phyloP scores from a whole-genome alignment of 2,329 filamentous ascomycete species.

The Fusarium aywerte region DNA sequence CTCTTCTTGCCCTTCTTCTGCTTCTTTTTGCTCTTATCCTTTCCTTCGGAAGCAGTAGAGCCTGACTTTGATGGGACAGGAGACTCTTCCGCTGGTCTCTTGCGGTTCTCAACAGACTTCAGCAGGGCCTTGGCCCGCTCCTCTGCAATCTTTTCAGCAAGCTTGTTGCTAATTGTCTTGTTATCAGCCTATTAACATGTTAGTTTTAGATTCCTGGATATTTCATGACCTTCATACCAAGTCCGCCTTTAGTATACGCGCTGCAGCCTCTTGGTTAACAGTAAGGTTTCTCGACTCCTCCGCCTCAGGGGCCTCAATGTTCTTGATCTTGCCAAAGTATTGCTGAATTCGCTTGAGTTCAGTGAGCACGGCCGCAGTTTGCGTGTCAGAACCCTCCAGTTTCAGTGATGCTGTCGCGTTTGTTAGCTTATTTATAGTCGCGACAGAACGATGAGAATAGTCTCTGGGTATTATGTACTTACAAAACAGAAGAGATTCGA shows the following conservation, averaged over 20 bases:
- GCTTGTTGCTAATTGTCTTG: constrained; percentile 61
- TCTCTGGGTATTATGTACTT: constrained; percentile 17
- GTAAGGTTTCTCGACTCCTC: constrained; percentile 62
- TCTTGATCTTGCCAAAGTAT: constrained; percentile 93
- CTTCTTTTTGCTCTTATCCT: constrained; percentile 48
- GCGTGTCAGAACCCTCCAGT: constrained; percentile 82
- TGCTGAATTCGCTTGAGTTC: constrained; percentile 89
- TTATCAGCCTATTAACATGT: constrained; percentile 57
- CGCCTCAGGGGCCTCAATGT: constrained; percentile 67
- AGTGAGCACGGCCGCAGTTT: constrained; percentile 82
- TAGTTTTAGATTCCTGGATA: constrained; percentile 19
- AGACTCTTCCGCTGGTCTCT: constrained; percentile 55
- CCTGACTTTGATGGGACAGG: constrained; percentile 40
- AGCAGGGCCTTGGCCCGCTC: constrained; percentile 64
- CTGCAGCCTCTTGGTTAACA: constrained; percentile 80
- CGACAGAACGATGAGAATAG: not conserved
- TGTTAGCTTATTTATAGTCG: not conserved
- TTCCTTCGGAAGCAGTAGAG: constrained; percentile 20
- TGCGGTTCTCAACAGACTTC: constrained; percentile 58
- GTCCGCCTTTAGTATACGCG: constrained; percentile 83
- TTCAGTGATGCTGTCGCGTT: constrained; percentile 70
- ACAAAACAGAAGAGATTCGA: constrained; percentile 93
- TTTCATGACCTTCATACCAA: constrained; percentile 63
- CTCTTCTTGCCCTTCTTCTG: constrained; percentile 51
- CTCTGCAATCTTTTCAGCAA: constrained; percentile 67